These are phyloP conservation scores for Dalbergia cultrata DNA, from an alignment of 306 rosid genomes.

Conservation along the genomic window DNA sequence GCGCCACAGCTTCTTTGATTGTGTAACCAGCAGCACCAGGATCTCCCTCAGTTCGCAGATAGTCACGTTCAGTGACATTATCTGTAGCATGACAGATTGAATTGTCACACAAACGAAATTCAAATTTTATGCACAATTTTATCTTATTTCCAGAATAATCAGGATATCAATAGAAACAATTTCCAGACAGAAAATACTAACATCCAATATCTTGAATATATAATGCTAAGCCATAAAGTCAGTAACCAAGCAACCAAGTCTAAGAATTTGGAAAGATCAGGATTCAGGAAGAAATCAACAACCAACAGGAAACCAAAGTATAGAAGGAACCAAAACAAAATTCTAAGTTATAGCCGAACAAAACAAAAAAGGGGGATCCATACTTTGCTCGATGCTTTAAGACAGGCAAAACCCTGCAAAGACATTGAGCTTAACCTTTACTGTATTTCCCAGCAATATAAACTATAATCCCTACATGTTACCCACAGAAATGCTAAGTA, in stretches of 20 bases:
- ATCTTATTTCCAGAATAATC: constrained; percentile 34
- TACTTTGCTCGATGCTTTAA: background rate
- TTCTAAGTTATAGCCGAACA: constrained; percentile 16
- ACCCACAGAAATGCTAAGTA: constrained; percentile 8
- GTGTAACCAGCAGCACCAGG: constrained; percentile 94
- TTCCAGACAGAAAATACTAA: constrained; percentile 21
- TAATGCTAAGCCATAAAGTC: background rate
- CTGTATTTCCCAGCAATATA: constrained; percentile 8
- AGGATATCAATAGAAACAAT: constrained; percentile 21
- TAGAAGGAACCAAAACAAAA: constrained; percentile 4
- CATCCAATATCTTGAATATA: constrained; percentile 32
- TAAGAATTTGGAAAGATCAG: constrained; percentile 26
- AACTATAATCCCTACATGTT: background rate
- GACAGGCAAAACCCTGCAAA: constrained; percentile 27
- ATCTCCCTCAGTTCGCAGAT: constrained; percentile 89
- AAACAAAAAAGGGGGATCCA: background rate
- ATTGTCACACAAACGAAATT: constrained; percentile 34
- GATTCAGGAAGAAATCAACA: background rate
- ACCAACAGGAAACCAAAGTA: constrained; percentile 25
- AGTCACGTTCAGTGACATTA: constrained; percentile 75
- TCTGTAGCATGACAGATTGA: constrained; percentile 49
- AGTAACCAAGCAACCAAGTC: constrained; percentile 15
- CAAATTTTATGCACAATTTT: constrained; percentile 7
- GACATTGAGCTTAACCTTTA: constrained; percentile 30
- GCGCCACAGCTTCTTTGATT: constrained; percentile 86